These are phyloP conservation scores for Xylaria arbuscula DNA, from an alignment of 2,329 filamentous ascomycete species.

Conservation along the genomic window DNA sequence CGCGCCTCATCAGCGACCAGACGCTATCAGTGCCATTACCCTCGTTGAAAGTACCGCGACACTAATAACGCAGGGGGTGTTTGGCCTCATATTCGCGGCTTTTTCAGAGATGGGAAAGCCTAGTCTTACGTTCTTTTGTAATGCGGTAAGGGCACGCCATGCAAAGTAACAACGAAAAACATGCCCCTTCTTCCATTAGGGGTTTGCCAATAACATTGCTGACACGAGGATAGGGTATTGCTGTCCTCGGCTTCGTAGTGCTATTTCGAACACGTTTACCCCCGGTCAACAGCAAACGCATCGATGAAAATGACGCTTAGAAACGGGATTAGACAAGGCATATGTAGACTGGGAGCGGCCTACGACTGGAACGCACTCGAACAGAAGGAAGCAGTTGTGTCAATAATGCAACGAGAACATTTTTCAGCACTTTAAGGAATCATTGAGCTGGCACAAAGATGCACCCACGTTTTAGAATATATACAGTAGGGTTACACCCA, in stretches of 20 bases:
- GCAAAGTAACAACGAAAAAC: neutral
- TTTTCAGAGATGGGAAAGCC: slow-evolving; percentile 69
- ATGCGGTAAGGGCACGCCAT: slow-evolving; percentile 62
- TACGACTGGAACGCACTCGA: neutral
- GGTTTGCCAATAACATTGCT: slow-evolving; percentile 32
- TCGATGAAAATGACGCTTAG: slow-evolving; percentile 49
- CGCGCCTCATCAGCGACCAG: slow-evolving; percentile 67
- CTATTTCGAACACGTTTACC: slow-evolving; percentile 59
- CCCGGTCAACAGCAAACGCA: slow-evolving; percentile 56
- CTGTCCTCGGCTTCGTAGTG: slow-evolving; percentile 61
- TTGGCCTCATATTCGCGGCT: slow-evolving; percentile 73
- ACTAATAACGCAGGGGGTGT: slow-evolving; percentile 71
- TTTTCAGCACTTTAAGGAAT: neutral
- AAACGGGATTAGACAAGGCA: neutral
- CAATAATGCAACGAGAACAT: neutral
- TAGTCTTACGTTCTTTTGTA: slow-evolving; percentile 74
- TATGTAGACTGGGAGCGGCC: neutral
- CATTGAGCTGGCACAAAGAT: neutral
- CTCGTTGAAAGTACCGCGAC: slow-evolving; percentile 76
- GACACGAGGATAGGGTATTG: slow-evolving; percentile 58
- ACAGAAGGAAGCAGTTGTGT: neutral
- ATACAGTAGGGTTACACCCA: neutral
- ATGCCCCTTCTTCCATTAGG: neutral
- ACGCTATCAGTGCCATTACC: slow-evolving; percentile 76
- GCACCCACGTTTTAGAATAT: neutral